These are phyloP conservation scores for Populus davidiana DNA, from an alignment of 345 rosid species.

Conservation along the genomic window DNA sequence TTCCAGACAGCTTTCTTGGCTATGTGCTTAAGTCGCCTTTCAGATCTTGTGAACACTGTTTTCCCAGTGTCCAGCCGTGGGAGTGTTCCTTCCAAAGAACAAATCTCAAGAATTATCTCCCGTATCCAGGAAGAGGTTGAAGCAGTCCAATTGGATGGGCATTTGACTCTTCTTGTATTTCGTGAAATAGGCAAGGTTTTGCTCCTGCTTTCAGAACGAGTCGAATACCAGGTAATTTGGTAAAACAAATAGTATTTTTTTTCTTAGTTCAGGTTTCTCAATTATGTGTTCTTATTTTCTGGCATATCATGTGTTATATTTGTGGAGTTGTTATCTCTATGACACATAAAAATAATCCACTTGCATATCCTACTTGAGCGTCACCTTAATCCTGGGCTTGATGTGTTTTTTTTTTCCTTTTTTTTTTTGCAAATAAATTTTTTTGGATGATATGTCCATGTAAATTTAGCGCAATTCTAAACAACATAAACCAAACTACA, in stretches of 20 bases:
- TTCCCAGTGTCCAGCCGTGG: constrained; percentile 95
- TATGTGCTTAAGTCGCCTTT: constrained; percentile 69
- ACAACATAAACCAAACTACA: neutral
- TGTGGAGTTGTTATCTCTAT: neutral
- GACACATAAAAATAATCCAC: neutral
- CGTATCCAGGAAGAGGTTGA: constrained; percentile 91
- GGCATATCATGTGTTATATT: too few relatives aligned
- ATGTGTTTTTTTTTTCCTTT: neutral
- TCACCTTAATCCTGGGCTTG: neutral
- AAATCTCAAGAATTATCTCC: constrained; percentile 70
- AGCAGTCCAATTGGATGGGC: constrained; percentile 85
- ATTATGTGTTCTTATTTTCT: neutral
- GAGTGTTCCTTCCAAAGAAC: constrained; percentile 87
- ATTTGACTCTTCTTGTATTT: constrained; percentile 84
- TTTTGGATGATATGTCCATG: neutral
- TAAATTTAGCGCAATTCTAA: neutral
- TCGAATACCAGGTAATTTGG: constrained; percentile 81
- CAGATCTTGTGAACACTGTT: constrained; percentile 81
- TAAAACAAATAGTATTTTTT: too few relatives aligned
- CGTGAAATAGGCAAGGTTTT: constrained; percentile 84
- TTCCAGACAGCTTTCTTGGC: constrained; percentile 92
- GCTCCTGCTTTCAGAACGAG: constrained; percentile 71
- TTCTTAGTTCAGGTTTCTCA: neutral
- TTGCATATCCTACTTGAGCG: neutral
- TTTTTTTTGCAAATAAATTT: neutral